A percentile compares a stretch with the other conserved stretches of the same genome.
Evolutionary conservation across 352 stramenopile species (phyloP).

Genomic region (Phytopythium mirpurense): DNA sequence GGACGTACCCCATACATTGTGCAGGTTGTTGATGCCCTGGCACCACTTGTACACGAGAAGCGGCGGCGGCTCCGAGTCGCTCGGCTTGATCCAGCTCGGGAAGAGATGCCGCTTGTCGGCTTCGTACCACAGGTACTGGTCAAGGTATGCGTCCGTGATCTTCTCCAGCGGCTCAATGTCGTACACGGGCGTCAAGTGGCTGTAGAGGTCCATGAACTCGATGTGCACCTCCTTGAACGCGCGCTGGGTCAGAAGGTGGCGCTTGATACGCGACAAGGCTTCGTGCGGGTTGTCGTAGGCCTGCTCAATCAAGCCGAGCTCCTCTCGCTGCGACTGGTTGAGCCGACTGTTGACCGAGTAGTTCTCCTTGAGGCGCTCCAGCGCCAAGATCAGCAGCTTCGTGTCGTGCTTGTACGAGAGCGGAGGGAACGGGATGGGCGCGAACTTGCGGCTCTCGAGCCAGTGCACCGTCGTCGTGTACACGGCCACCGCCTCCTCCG

Average conservation of each 20-base stretch:
- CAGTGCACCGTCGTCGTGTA: constrained; percentile 99
- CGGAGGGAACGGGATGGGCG: constrained; percentile 98
- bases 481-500: constrained; percentile 99
- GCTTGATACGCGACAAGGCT: constrained; percentile 98
- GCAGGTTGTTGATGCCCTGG: constrained; percentile 99
- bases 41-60: constrained; percentile 99
- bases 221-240: constrained; percentile 99
- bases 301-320: constrained; percentile 98
- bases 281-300: constrained; percentile 99
- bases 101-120: constrained; percentile 99
- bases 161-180: constrained; percentile 99
- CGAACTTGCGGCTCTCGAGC: constrained; percentile 99
- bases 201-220: constrained; percentile 99
- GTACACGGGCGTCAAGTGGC: constrained; percentile 98
- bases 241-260: constrained; percentile 97
- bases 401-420: constrained; percentile 99
- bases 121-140: constrained; percentile 99
- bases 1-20: constrained; percentile 97
- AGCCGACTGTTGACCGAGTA: constrained; percentile 97
- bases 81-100: constrained; percentile 99
- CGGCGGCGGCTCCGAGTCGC: constrained; percentile 97
- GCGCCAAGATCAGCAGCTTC: constrained; percentile 98
- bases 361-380: constrained; percentile 99
- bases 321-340: constrained; percentile 97
- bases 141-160: constrained; percentile 99